Percentiles rank a stretch among this genome's conserved stretches.
Evolutionary conservation across 2,329 filamentous ascomycete genomes (phyloP).

Genomic region (Epichloe elymi): DNA sequence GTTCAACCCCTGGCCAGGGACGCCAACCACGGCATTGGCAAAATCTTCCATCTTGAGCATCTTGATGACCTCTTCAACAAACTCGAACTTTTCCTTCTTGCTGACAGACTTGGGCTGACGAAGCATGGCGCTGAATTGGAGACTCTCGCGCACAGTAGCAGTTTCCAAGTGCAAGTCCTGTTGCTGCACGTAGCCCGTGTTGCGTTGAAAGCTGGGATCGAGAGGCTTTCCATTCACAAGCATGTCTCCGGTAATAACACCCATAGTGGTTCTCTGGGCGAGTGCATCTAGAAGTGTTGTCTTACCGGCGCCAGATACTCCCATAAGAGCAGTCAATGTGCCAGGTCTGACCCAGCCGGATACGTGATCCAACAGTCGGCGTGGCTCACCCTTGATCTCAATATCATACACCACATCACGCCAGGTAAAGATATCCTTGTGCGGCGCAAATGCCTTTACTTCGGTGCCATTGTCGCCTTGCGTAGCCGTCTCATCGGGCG

Average conservation of each 20-base stretch:
- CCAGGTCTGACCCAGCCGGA: slow-evolving; percentile 85
- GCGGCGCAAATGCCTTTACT: slow-evolving; percentile 23
- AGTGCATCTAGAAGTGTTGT: slow-evolving; percentile 30
- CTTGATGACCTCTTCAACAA: slow-evolving; percentile 51
- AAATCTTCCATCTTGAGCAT: slow-evolving; percentile 56
- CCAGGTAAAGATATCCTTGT: slow-evolving; percentile 62
- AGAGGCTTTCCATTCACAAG: slow-evolving; percentile 47
- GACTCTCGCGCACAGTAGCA: slow-evolving; percentile 39
- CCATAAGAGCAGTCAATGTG: slow-evolving; percentile 68
- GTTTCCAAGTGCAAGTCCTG: slow-evolving; percentile 47
- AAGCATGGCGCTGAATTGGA: slow-evolving; percentile 43
- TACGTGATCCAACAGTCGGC: slow-evolving; percentile 66
- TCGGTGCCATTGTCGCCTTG: slow-evolving; percentile 8
- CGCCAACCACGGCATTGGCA: slow-evolving; percentile 51
- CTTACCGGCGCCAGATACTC: slow-evolving; percentile 37
- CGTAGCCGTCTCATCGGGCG: slow-evolving; percentile 6
- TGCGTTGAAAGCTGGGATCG: slow-evolving; percentile 46
- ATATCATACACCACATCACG: slow-evolving; percentile 57
- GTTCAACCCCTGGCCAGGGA: slow-evolving; percentile 46
- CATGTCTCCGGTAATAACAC: slow-evolving; percentile 53
- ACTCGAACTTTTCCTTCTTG: slow-evolving; percentile 44
- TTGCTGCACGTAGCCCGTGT: slow-evolving; percentile 55
- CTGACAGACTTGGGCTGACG: slow-evolving; percentile 41
- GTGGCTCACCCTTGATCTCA: slow-evolving; percentile 58
- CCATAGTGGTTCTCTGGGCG: slow-evolving; percentile 40